phyloP scores from a whole-genome alignment of 345 rosid genomes.

The Hibiscus trionum region DNA sequence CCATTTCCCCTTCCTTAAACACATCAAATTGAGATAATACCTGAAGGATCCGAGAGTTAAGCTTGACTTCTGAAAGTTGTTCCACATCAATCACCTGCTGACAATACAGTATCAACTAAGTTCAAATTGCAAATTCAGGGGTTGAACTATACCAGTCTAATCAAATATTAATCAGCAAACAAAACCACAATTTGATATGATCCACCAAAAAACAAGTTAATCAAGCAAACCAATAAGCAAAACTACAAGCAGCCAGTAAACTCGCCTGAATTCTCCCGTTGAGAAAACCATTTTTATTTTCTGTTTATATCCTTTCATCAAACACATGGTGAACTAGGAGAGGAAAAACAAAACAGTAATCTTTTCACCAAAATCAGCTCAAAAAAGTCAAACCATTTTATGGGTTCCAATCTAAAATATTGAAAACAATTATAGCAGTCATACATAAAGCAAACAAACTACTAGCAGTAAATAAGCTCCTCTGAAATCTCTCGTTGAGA shows the following conservation, averaged over 20 bases:
- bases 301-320: background rate
- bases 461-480: background rate
- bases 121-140: background rate
- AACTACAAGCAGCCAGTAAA: background rate
- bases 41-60: conserved; percentile 74
- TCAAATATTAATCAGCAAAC: background rate
- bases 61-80: conserved; percentile 48
- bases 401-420: background rate
- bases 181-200: too few relatives aligned
- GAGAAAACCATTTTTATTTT: background rate
- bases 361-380: background rate
- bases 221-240: too few relatives aligned
- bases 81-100: conserved; percentile 41
- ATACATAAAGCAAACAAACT: background rate
- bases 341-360: background rate
- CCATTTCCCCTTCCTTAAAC: background rate
- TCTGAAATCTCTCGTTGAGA: background rate
- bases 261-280: background rate
- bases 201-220: too few relatives aligned
- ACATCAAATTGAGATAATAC: conserved; percentile 21
- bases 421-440: background rate
- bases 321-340: background rate
- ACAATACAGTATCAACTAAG: conserved; percentile 5
- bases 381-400: background rate
- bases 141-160: background rate